Conservation (phyloP, 495 filamentous ascomycete genomes). For the Hypomontagnella monticulosa region DNA sequence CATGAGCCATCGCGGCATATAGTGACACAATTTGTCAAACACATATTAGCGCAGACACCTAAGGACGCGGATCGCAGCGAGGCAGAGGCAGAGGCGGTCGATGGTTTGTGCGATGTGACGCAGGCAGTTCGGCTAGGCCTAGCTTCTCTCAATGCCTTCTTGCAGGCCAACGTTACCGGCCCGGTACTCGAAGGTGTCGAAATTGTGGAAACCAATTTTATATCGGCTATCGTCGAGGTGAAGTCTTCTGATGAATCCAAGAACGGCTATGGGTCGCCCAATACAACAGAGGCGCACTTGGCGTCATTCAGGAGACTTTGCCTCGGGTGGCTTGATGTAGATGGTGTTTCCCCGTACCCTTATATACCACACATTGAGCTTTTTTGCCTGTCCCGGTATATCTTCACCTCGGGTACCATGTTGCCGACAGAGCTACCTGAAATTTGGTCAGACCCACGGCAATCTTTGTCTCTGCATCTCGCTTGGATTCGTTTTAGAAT, state of each 20-base stretch:
- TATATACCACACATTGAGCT: conserved; percentile 85
- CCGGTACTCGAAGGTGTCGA: conserved; percentile 69
- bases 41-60: conserved; percentile 4
- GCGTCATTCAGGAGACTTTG: conserved; percentile 55
- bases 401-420: conserved; percentile 62
- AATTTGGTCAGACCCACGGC: conserved; percentile 8
- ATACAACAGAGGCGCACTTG: conserved; percentile 16
- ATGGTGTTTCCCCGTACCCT: conserved; percentile 87
- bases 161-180: conserved; percentile 92
- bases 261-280: neutral
- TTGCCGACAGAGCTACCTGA: conserved; percentile 34
- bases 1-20: conserved; percentile 11
- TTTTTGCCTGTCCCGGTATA: conserved; percentile 75
- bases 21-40: conserved; percentile 24
- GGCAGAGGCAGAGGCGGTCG: neutral
- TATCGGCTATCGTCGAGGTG: conserved; percentile 25
- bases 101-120: neutral
- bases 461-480: conserved; percentile 35
- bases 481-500: conserved; percentile 71
- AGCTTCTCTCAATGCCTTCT: conserved; percentile 80
- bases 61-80: conserved; percentile 1
- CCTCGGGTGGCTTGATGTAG: conserved; percentile 73
- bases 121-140: conserved; percentile 61
- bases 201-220: conserved; percentile 42
- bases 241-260: neutral